Evolutionary conservation across 2,329 filamentous ascomycete genomes (phyloP).

Genomic region (Chrysosphaeria jannelii): DNA sequence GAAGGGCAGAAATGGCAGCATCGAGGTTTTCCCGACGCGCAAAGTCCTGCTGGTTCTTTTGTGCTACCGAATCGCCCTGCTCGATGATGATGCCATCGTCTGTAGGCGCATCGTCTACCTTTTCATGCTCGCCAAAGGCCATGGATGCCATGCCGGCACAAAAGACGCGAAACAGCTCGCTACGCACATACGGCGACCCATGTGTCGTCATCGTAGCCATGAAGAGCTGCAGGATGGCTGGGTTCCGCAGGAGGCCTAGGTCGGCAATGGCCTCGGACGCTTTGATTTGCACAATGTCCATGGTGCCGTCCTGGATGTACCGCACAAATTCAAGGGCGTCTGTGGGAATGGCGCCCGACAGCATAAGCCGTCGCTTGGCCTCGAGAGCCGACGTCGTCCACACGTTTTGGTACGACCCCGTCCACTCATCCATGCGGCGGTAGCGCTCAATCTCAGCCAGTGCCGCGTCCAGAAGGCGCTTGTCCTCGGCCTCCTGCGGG

Average conservation of each 20-base stretch:
- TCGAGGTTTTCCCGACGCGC: constrained; percentile 17
- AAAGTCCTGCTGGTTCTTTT: constrained; percentile 14
- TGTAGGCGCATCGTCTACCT: constrained; percentile 8
- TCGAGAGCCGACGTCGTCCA: constrained; percentile 31
- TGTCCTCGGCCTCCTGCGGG: constrained; percentile 8
- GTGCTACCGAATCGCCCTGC: constrained; percentile 13
- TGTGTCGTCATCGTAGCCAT: constrained; percentile 28
- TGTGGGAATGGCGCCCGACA: constrained; percentile 25
- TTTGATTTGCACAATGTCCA: constrained; percentile 32
- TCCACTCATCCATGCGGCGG: constrained; percentile 37
- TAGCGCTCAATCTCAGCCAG: constrained; percentile 35
- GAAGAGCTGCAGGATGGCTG: constrained; percentile 22
- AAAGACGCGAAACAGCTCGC: constrained; percentile 26
- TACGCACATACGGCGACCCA: constrained; percentile 29
- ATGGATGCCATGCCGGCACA: constrained; percentile 28
- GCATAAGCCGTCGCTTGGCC: constrained; percentile 31
- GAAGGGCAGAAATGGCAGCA: constrained; percentile 18
- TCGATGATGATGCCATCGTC: constrained; percentile 17
- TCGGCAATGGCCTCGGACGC: constrained; percentile 33
- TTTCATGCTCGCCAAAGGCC: constrained; percentile 28
- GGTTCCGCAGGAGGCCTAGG: constrained; percentile 26
- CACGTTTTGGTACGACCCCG: constrained; percentile 34
- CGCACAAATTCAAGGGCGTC: constrained; percentile 25
- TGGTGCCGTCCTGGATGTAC: constrained; percentile 32
- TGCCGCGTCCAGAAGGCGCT: constrained; percentile 19